Percentiles rank a stretch among this genome's conserved stretches.
Conservation (phyloP, 768 basidiomycete species). For the Pleurotus tuber-regium region DNA sequence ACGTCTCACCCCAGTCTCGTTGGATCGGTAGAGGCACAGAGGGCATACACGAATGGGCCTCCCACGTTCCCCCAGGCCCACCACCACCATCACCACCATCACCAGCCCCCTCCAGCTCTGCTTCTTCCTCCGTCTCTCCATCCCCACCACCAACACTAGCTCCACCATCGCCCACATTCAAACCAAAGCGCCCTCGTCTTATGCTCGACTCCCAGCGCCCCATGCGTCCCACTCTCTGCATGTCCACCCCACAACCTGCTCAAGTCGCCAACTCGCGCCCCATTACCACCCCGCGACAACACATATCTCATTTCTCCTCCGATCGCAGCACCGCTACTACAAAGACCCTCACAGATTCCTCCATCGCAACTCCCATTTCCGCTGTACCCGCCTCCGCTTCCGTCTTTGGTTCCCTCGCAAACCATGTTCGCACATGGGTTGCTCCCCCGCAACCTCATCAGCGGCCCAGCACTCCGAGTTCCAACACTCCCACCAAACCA, state of each 20-base stretch:
- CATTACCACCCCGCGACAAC: constrained; percentile 29
- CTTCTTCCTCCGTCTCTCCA: constrained; percentile 29
- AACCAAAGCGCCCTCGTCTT: constrained; percentile 26
- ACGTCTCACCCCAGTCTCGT: constrained; percentile 13
- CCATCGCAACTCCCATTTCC: constrained; percentile 50
- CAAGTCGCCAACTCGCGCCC: constrained; percentile 16
- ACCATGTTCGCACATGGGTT: constrained; percentile 46
- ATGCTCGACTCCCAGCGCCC: constrained; percentile 37
- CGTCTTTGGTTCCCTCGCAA: constrained; percentile 34
- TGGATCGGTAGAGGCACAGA: constrained; percentile 40
- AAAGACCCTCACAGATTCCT: constrained; percentile 43
- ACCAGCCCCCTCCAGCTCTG: constrained; percentile 14
- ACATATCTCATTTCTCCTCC: constrained; percentile 27
- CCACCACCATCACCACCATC: constrained; percentile 22
- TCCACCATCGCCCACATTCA: constrained; percentile 12
- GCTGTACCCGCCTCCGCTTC: constrained; percentile 26
- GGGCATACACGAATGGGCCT: constrained; percentile 48
- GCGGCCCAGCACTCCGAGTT: constrained; percentile 18
- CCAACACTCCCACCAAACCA: constrained; percentile 15
- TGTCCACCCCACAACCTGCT: constrained; percentile 38
- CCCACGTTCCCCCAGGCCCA: constrained; percentile 33
- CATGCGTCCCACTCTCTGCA: constrained; percentile 48
- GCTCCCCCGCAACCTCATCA: constrained; percentile 26
- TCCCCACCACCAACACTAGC: constrained; percentile 26
- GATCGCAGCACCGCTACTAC: constrained; percentile 23